Conservation (phyloP, 2,329 filamentous ascomycete genomes). For the Chaetomiaceae sp. region DNA sequence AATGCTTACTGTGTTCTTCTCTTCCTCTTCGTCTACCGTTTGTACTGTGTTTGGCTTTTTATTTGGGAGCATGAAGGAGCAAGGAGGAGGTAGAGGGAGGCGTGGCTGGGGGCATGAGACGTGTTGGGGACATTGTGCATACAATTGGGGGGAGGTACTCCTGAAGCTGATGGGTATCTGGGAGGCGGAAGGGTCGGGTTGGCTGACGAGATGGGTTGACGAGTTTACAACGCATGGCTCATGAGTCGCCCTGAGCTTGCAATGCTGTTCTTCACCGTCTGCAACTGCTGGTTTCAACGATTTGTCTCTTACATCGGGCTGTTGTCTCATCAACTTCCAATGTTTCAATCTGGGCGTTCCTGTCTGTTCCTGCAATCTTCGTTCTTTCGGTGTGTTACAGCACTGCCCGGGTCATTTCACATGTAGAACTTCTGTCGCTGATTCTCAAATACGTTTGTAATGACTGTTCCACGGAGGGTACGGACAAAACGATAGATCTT, state of each 20-base stretch:
- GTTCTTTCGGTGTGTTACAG: background rate
- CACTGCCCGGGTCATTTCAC: background rate
- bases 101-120: background rate
- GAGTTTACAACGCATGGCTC: too few relatives aligned
- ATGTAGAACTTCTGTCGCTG: background rate
- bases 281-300: too few relatives aligned
- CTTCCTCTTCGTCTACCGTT: background rate
- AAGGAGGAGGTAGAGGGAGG: background rate
- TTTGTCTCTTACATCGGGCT: too few relatives aligned
- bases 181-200: too few relatives aligned
- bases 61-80: background rate
- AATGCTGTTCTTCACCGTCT: too few relatives aligned
- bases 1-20: background rate
- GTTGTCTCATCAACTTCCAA: too few relatives aligned
- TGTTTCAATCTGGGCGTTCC: too few relatives aligned
- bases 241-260: too few relatives aligned
- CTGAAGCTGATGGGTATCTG: too few relatives aligned
- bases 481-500: background rate
- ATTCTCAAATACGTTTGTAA: background rate
- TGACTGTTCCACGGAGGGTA: background rate
- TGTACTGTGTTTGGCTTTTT: background rate
- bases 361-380: background rate
- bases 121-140: too few relatives aligned
- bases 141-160: too few relatives aligned
- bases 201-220: too few relatives aligned